Base-by-base conservation (phyloP, 1,284 basidiomycete genomes). In the Ustilago trichophora region DNA sequence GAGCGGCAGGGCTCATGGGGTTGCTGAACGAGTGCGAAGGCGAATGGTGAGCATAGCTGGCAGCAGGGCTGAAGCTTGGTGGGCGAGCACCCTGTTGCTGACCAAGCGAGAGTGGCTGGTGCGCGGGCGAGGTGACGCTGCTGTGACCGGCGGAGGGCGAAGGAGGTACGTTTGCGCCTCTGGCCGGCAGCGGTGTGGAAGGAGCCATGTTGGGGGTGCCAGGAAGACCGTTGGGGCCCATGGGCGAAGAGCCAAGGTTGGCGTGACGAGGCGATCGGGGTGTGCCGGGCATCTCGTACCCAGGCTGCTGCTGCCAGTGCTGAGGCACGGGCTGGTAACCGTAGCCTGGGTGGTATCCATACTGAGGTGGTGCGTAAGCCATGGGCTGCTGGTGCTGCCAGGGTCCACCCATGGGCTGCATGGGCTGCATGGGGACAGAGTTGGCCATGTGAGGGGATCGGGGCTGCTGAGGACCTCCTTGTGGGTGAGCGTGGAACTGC, bases 1-100 rank as follows among this genome's bases (percentile, higher is more conserved):
- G 70, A 15, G 79, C 79, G 24, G 78, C 57, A 7, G 78, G 75
- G 48, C 77, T 81, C 77, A 80, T 81, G 18, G 76, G 59, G 54
- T 73, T 74, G 59, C 58, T 62, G 56, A 77, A 74, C 27, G 76
- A 76, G 59, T 67, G 66, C 52, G 66, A 73, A 4, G 73, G 75
- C 40, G 69, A 75, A 62, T 73, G 72, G 36, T 67, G 58, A 36
- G 51, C 57, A 29, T 56, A 67, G 66, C 48, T 55, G 27, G 51
- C 53, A 15, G 55, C 48, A 25, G 65, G 62, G 44, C 47, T 53
- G 64, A 73, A 67, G 48, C 51, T 54, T 51, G 53, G 67, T 29
- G 70, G 53, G 12, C 68, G 54, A n/a, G 50, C 51, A 21, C 33
- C 52, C 18, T 54, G 72, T n/a, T n/a, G n/a, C n/a, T n/a, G n/a